Conservation (phyloP, 78 protist genomes). For the Chrysochromulina parva region DNA sequence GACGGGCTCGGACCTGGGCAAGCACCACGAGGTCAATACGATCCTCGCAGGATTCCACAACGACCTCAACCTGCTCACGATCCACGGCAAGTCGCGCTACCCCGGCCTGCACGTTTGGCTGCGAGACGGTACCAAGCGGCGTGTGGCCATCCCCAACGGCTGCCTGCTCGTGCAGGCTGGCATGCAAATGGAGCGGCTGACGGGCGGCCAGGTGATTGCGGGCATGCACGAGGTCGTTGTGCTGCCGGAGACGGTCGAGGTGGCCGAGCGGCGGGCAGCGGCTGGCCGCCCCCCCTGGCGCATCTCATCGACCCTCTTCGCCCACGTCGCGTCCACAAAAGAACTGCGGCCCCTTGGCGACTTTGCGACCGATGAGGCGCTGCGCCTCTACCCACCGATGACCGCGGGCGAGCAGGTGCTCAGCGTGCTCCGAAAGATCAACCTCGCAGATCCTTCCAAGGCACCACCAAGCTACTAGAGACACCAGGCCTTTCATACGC, state of each 20-base stretch:
- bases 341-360: neutral
- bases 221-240: slow-evolving; percentile 82
- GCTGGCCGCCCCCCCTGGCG: slow-evolving; percentile 74
- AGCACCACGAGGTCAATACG: slow-evolving; percentile 46
- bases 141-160: slow-evolving; percentile 68
- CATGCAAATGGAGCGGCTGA: slow-evolving; percentile 81
- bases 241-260: slow-evolving; percentile 55
- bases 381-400: slow-evolving; percentile 5
- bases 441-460: no score
- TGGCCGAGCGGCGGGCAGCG: slow-evolving; percentile 31
- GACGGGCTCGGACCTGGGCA: slow-evolving; percentile 81
- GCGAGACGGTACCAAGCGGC: slow-evolving; percentile 27
- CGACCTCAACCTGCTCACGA: slow-evolving; percentile 85
- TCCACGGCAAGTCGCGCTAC: slow-evolving; percentile 71
- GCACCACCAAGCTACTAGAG: no score
- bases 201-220: neutral
- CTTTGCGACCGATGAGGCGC: neutral
- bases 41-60: slow-evolving; percentile 87
- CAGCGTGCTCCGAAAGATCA: no score
- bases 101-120: slow-evolving; percentile 58
- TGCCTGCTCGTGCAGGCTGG: slow-evolving; percentile 83
- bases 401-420: slow-evolving; percentile 39
- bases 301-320: slow-evolving; percentile 83
- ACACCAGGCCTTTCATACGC: no score
- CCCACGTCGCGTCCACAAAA: slow-evolving; percentile 77